Percentiles rank a stretch among this genome's conserved stretches.
These are phyloP conservation scores for Ceriops decandra DNA, from an alignment of 345 rosid genomes.

Conservation along the genomic window DNA sequence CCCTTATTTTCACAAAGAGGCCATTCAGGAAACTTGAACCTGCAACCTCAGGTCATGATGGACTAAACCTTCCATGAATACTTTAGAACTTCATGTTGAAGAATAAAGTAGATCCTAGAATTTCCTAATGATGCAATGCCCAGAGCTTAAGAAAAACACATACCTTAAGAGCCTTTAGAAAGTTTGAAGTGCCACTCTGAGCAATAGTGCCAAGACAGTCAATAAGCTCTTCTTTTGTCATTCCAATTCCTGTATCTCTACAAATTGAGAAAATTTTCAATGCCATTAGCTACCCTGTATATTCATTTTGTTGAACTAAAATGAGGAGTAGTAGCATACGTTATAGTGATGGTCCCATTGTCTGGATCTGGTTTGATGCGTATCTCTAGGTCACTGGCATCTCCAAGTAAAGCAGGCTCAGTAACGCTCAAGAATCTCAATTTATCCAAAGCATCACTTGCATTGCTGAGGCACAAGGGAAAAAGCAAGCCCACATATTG, in stretches of 20 bases:
- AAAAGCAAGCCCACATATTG: no score
- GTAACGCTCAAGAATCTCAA: slow-evolving; percentile 92
- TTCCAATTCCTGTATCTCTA: slow-evolving; percentile 98
- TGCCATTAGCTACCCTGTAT: neutral
- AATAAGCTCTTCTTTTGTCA: slow-evolving; percentile 90
- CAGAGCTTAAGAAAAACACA: neutral
- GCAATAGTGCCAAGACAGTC: slow-evolving; percentile 99
- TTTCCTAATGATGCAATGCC: neutral
- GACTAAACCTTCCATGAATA: no score
- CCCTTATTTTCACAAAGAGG: no score
- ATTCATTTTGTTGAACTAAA: neutral
- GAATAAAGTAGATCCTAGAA: neutral
- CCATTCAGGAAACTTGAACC: no score
- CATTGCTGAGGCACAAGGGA: slow-evolving; percentile 50
- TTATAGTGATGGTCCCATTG: slow-evolving; percentile 79
- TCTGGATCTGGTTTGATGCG: slow-evolving; percentile 86
- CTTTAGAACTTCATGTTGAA: neutral
- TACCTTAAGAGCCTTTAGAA: slow-evolving; percentile 91
- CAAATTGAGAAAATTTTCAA: slow-evolving; percentile 17
- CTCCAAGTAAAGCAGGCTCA: slow-evolving; percentile 85
- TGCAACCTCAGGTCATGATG: no score
- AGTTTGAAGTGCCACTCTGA: slow-evolving; percentile 96
- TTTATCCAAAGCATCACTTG: slow-evolving; percentile 98
- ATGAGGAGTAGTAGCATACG: slow-evolving; percentile 32
- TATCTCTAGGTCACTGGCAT: slow-evolving; percentile 85